Percentiles rank a stretch among this genome's conserved stretches.
Evolutionary conservation across 148 eudicot genomes (phyloP).

Genomic region (Rhododendron henanense): DNA sequence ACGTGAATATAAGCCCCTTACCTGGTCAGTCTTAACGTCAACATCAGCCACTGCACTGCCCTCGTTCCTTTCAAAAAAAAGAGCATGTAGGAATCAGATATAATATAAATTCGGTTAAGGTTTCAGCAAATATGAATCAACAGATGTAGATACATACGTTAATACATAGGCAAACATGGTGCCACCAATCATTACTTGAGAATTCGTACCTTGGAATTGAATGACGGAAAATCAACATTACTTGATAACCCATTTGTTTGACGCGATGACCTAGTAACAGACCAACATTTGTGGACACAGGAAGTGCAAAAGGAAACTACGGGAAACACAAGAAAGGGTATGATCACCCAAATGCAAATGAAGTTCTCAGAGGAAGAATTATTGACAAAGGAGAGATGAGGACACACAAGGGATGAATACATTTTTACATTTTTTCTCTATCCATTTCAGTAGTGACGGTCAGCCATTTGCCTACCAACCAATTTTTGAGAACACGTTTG

Average conservation of each 20-base stretch:
- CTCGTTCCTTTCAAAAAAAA: slow-evolving; percentile 43
- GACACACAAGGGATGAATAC: not conserved
- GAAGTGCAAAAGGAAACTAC: not conserved
- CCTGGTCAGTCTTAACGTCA: slow-evolving; percentile 59
- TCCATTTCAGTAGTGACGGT: not conserved
- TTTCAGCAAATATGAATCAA: not conserved
- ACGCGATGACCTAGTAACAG: not conserved
- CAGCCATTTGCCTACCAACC: not conserved
- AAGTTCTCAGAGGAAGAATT: not conserved
- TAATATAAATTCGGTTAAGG: not conserved
- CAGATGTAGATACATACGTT: not conserved
- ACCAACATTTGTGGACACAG: not conserved
- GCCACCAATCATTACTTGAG: not conserved
- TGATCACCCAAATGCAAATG: not conserved
- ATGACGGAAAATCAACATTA: not conserved
- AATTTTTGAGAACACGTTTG: not conserved
- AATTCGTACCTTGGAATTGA: not conserved
- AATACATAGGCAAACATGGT: not conserved
- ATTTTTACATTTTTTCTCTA: not conserved
- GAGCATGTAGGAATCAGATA: slow-evolving; percentile 3
- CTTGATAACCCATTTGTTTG: not conserved
- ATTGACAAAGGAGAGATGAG: slow-evolving; percentile 1
- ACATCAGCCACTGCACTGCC: slow-evolving; percentile 36
- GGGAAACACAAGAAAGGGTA: not conserved
- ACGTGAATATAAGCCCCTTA: slow-evolving; percentile 13